Conservation (phyloP, 1,284 basidiomycete genomes). For the Pulveroboletus sp. region DNA sequence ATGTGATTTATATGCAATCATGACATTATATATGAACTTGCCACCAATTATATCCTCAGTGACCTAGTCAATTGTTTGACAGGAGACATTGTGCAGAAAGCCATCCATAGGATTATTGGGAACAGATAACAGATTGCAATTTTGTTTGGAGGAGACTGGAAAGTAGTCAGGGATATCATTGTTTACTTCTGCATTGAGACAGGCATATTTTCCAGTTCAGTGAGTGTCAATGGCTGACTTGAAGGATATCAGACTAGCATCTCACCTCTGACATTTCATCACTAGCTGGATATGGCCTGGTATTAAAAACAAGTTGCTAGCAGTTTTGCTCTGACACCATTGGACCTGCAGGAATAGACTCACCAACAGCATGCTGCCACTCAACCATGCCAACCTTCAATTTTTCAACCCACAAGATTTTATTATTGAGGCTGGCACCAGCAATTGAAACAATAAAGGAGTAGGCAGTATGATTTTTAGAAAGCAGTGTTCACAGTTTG, state of each 20-base stretch:
- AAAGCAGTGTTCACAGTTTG: too few species aligned
- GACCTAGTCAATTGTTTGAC: conserved; percentile 69
- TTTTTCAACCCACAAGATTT: too few species aligned
- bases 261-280: too few species aligned
- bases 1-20: conserved; percentile 57
- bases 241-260: conserved; percentile 24
- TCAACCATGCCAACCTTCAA: too few species aligned
- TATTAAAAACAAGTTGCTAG: too few species aligned
- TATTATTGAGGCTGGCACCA: too few species aligned
- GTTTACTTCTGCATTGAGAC: conserved; percentile 1
- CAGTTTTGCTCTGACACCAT: too few species aligned
- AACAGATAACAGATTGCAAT: conserved; percentile 68
- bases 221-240: not conserved
- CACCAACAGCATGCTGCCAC: too few species aligned
- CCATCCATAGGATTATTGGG: conserved; percentile 29
- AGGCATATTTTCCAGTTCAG: conserved; percentile 12
- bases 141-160: conserved; percentile 68
- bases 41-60: conserved; percentile 51
- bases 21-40: conserved; percentile 59
- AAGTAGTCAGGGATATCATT: conserved; percentile 45
- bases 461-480: too few species aligned
- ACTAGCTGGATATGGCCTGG: too few species aligned
- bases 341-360: too few species aligned
- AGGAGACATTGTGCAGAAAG: conserved; percentile 76
- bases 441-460: too few species aligned